Evolutionary conservation across 1,284 basidiomycete species (phyloP).

Genomic region (Crepidotus sp.): DNA sequence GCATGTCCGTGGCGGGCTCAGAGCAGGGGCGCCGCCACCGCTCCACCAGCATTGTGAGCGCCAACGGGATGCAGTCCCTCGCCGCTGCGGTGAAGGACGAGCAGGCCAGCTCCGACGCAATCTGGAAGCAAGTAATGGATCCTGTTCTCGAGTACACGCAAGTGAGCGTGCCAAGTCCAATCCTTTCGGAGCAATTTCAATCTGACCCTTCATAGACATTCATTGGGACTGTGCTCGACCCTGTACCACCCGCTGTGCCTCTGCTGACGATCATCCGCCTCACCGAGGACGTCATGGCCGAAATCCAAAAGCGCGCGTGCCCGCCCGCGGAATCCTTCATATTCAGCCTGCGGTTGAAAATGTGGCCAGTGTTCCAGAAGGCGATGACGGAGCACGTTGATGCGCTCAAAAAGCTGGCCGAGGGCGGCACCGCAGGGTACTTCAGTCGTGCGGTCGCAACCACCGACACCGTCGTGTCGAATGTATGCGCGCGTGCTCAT

Average conservation of each 20-base stretch:
- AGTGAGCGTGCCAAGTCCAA: constrained; percentile 33
- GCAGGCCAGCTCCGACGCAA: constrained; percentile 42
- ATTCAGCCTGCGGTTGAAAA: constrained; percentile 67
- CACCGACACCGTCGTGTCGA: constrained; percentile 60
- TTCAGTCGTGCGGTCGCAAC: constrained; percentile 55
- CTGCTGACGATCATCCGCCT: constrained; percentile 85
- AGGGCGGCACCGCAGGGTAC: constrained; percentile 50
- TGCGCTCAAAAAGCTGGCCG: constrained; percentile 71
- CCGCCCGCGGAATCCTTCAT: constrained; percentile 73
- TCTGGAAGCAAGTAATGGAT: constrained; percentile 90
- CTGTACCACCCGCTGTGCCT: constrained; percentile 61
- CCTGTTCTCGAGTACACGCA: constrained; percentile 79
- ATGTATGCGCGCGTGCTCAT: constrained; percentile 33
- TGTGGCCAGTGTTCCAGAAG: constrained; percentile 91
- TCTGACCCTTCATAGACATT: constrained; percentile 45
- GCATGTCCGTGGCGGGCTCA: constrained; percentile 32
- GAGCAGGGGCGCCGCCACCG: constrained; percentile 29
- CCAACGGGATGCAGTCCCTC: constrained; percentile 21
- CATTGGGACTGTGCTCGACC: constrained; percentile 53
- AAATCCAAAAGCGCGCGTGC: constrained; percentile 69
- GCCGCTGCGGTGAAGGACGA: constrained; percentile 47
- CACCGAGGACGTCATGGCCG: constrained; percentile 67
- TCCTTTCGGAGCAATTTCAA: not conserved
- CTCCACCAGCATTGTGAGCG: constrained; percentile 22
- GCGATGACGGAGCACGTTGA: constrained; percentile 80